phyloP scores from a whole-genome alignment of 176 grass and related monocot genomes.

The Panicum miliaceum region DNA sequence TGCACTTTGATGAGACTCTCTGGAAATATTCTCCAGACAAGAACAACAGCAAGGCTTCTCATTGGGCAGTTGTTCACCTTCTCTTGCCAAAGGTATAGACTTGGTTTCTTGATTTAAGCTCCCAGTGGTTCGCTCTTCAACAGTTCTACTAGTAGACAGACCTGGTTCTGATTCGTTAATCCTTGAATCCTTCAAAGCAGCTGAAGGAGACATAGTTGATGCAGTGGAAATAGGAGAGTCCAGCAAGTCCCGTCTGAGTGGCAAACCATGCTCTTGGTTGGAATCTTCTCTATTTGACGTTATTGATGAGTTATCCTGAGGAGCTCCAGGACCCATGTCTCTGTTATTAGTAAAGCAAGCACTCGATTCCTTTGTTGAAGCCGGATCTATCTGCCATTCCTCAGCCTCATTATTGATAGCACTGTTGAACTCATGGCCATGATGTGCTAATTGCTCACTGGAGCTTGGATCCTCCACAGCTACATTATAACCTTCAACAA shows the following conservation, averaged over 20 bases:
- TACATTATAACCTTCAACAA: slow-evolving; percentile 39
- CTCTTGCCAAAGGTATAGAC: slow-evolving; percentile 15
- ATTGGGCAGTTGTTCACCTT: slow-evolving; percentile 44
- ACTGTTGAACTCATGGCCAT: slow-evolving; percentile 39
- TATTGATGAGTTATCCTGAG: slow-evolving; percentile 78
- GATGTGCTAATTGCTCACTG: slow-evolving; percentile 38
- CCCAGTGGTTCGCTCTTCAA: slow-evolving; percentile 43
- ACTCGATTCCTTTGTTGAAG: slow-evolving; percentile 53
- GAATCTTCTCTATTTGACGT: slow-evolving; percentile 71
- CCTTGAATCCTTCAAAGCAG: slow-evolving; percentile 55
- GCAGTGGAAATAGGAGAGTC: slow-evolving; percentile 68
- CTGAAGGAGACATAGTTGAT: slow-evolving; percentile 63
- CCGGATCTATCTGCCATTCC: slow-evolving; percentile 43
- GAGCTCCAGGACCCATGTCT: slow-evolving; percentile 55
- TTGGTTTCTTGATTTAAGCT: slow-evolving; percentile 45
- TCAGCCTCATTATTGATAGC: slow-evolving; percentile 44
- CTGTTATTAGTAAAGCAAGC: slow-evolving; percentile 56
- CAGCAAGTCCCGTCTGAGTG: slow-evolving; percentile 44
- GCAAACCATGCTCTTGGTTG: slow-evolving; percentile 60
- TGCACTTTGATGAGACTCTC: slow-evolving; percentile 54
- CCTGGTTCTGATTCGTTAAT: slow-evolving; percentile 39
- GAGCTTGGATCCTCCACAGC: slow-evolving; percentile 41
- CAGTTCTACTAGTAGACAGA: slow-evolving; percentile 42
- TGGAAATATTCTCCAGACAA: slow-evolving; percentile 70
- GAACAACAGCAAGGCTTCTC: slow-evolving; percentile 68